A percentile compares a stretch with the other conserved stretches of the same genome.
These are phyloP conservation scores for Backusella tuberculispora DNA, from an alignment of 192 early-diverging fungal genomes.

Conservation along the genomic window DNA sequence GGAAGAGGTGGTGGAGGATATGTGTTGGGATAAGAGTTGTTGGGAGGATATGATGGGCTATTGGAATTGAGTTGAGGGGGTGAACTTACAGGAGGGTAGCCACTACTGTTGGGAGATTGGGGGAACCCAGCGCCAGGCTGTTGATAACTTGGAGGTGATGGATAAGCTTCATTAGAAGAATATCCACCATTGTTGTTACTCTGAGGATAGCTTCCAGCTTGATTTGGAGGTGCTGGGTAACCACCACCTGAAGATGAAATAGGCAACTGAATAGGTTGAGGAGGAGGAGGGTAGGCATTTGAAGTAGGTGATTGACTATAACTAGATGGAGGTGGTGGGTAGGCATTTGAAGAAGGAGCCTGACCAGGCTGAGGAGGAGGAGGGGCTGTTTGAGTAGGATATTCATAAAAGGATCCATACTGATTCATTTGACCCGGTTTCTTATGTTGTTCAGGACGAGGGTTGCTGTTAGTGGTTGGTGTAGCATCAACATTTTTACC, in stretches of 20 bases:
- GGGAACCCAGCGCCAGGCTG: neutral
- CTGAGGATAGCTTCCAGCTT: neutral
- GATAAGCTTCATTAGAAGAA: neutral
- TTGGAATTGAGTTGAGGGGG: neutral
- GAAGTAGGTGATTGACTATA: neutral
- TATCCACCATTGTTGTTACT: neutral
- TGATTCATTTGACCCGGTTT: neutral
- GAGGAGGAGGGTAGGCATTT: conserved; percentile 13
- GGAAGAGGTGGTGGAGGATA: conserved; percentile 36
- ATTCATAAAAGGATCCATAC: conserved; percentile 42
- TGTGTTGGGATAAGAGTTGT: conserved; percentile 23
- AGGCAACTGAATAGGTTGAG: neutral
- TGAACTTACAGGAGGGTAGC: neutral
- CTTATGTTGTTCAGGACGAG: conserved; percentile 22
- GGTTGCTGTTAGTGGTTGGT: conserved; percentile 22
- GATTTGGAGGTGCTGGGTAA: neutral
- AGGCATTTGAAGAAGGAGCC: neutral
- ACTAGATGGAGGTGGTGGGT: conserved; percentile 20
- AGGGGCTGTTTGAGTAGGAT: conserved; percentile 34
- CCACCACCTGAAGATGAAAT: neutral
- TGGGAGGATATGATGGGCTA: neutral
- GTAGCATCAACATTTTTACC: conserved; percentile 11
- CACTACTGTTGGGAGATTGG: neutral
- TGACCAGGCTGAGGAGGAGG: conserved; percentile 31
- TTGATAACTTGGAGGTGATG: neutral